phyloP scores from a whole-genome alignment of 2,329 filamentous ascomycete species.

The Colletotrichum sp. region DNA sequence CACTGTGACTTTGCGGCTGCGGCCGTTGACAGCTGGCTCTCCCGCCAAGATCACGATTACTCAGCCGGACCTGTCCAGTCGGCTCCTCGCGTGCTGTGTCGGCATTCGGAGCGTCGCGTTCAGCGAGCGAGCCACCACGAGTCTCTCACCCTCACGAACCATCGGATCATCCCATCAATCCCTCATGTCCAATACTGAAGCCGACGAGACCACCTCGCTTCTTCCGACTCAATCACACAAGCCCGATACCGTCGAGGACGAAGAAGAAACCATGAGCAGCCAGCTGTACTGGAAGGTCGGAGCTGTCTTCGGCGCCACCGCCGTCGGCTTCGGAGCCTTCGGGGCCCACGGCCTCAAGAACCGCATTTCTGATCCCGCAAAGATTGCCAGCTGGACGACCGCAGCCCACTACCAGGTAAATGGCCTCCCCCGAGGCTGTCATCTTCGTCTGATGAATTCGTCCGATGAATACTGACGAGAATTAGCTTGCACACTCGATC shows the following conservation, averaged over 20 bases:
- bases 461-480: not conserved
- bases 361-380: conserved; percentile 61
- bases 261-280: conserved; percentile 24
- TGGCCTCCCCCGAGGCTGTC: not conserved
- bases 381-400: conserved; percentile 65
- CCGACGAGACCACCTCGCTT: not conserved
- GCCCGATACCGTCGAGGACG: not conserved
- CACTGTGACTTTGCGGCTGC: not conserved
- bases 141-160: not conserved
- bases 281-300: conserved; percentile 64
- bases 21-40: not conserved
- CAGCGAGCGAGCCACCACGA: not conserved
- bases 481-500: conserved; percentile 67
- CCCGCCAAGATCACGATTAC: not conserved
- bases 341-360: conserved; percentile 71
- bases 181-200: not conserved
- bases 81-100: not conserved
- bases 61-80: not conserved
- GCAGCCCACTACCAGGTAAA: conserved; percentile 73
- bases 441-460: not conserved
- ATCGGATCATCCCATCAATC: not conserved
- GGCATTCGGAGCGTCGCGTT: not conserved
- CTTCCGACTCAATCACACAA: not conserved
- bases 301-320: conserved; percentile 65
- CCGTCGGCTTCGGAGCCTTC: conserved; percentile 69